Conservation (phyloP, 768 basidiomycete genomes). For the Collybiopsis luxurians region DNA sequence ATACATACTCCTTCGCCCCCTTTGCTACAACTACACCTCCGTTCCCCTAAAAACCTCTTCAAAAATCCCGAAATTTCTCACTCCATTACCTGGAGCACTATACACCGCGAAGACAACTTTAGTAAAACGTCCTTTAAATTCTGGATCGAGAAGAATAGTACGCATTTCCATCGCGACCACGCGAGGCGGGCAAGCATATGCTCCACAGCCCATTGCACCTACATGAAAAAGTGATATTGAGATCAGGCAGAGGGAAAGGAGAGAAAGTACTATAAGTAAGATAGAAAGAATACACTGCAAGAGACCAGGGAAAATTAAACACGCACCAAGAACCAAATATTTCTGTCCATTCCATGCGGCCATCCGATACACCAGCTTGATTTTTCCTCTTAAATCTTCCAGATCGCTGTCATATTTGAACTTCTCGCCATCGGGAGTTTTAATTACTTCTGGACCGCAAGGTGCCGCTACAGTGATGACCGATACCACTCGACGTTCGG, state of each 20-base stretch:
- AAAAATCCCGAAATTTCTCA: constrained; percentile 38
- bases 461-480: constrained; percentile 48
- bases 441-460: constrained; percentile 26
- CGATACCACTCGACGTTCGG: constrained; percentile 35
- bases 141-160: constrained; percentile 33
- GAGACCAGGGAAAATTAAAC: background rate
- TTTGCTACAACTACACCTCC: constrained; percentile 2
- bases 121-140: constrained; percentile 42
- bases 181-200: constrained; percentile 37
- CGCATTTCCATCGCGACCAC: constrained; percentile 43
- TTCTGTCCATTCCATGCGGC: constrained; percentile 34
- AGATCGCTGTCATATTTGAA: constrained; percentile 24
- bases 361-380: constrained; percentile 41
- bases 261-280: too few species aligned
- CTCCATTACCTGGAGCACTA: constrained; percentile 23
- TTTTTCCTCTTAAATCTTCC: constrained; percentile 39
- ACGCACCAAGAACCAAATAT: constrained; percentile 37
- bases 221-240: too few species aligned
- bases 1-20: too few species aligned
- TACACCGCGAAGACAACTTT: constrained; percentile 42
- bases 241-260: too few species aligned
- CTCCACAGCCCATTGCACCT: constrained; percentile 39
- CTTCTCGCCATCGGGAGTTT: constrained; percentile 17
- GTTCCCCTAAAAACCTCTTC: constrained; percentile 28
- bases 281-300: background rate